Conservation (phyloP, 345 rosid genomes). For the Brassica incana region DNA sequence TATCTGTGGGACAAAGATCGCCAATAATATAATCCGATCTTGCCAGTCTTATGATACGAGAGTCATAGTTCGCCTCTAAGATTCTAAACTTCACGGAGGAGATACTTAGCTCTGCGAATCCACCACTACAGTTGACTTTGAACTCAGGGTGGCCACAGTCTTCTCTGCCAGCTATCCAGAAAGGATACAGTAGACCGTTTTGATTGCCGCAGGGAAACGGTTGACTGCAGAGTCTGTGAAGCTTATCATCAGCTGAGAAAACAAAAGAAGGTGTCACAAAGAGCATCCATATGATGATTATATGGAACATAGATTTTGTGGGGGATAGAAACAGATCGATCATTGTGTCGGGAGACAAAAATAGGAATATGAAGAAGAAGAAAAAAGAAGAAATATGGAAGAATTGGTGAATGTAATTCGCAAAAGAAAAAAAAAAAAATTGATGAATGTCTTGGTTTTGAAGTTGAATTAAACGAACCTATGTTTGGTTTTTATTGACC, state of each 20-base stretch:
- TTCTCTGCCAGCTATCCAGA: slow-evolving; percentile 15
- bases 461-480: neutral
- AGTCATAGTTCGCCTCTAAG: neutral
- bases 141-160: slow-evolving; percentile 44
- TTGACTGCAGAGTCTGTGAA: neutral
- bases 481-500: neutral
- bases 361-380: neutral
- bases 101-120: slow-evolving; percentile 24
- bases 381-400: neutral
- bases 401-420: slow-evolving; percentile 1
- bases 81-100: slow-evolving; percentile 30
- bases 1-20: slow-evolving; percentile 23
- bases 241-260: slow-evolving; percentile 14
- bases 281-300: slow-evolving; percentile 1
- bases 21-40: slow-evolving; percentile 39
- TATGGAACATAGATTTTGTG: neutral
- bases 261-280: slow-evolving; percentile 24
- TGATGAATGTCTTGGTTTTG: neutral
- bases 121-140: slow-evolving; percentile 4
- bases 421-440: neutral
- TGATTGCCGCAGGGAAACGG: slow-evolving; percentile 20
- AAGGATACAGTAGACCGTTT: slow-evolving; percentile 29
- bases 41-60: slow-evolving; percentile 12
- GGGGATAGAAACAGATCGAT: slow-evolving; percentile 7
- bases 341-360: slow-evolving; percentile 8